These are phyloP conservation scores for Salinomyces thailandicus DNA, from an alignment of 2,329 filamentous ascomycete species.

Conservation along the genomic window DNA sequence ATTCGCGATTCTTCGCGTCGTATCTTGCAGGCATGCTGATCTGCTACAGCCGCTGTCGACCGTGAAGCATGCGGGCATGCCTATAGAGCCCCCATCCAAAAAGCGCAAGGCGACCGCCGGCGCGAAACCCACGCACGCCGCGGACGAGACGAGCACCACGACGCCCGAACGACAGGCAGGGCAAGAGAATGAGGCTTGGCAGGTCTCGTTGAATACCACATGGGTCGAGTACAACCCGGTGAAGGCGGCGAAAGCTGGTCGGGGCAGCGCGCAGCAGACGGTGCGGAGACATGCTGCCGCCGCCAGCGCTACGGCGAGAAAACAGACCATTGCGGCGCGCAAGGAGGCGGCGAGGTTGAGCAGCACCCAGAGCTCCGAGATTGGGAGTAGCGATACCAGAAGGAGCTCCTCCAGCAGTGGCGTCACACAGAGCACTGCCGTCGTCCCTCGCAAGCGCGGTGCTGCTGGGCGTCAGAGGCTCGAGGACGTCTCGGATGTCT, in stretches of 20 bases:
- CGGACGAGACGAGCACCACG: background rate
- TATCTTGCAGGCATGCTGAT: no score
- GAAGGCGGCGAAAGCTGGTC: background rate
- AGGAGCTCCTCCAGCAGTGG: background rate
- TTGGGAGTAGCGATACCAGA: no score
- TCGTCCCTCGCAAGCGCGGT: background rate
- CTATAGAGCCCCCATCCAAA: background rate
- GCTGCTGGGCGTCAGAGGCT: background rate
- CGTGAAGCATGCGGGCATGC: background rate
- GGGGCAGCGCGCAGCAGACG: background rate
- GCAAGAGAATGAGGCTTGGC: background rate
- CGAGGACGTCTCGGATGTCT: constrained; percentile 1
- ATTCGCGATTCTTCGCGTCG: no score
- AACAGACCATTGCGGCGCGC: constrained; percentile 12
- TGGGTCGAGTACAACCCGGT: background rate
- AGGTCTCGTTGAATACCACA: background rate
- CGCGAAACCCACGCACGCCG: no score
- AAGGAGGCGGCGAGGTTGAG: constrained; percentile 5
- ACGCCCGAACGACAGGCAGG: background rate
- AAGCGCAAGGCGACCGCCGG: background rate
- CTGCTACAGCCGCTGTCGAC: no score
- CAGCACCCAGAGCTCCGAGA: background rate
- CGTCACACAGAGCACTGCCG: background rate
- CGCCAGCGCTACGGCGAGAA: constrained; percentile 10
- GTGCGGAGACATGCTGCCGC: constrained; percentile 8